Base-by-base conservation (phyloP, 2,329 filamentous ascomycete species). In the Sphaerulina populicola region DNA sequence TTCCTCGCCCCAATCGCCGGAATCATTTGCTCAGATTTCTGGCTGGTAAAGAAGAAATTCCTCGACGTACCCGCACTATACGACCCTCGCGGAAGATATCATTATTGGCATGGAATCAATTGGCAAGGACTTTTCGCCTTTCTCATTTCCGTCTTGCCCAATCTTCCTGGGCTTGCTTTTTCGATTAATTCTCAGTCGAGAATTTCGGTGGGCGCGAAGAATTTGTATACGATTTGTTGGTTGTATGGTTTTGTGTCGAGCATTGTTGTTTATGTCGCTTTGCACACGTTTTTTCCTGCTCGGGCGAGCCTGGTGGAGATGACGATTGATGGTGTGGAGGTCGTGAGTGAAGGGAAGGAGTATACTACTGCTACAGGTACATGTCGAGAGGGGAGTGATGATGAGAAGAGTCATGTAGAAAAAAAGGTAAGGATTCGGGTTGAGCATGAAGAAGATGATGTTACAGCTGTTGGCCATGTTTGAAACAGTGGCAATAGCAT, bases 1-100 rank as follows among this genome's bases (percentile, higher is more conserved):
- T 85, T 85, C 64, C 69, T 85, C 0, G 81, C 78, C 0, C 80
- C 81, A 0, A 79, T 84, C 53, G 77, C 78, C 0, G 75, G 76
- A 1, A 78, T 83, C 55, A 75, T 83, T 68, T 69, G 75, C 1
- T 72, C 73, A 11, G 80, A 83, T 57, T 83, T 76, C 60, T 82
- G 78, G 77, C 58, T 79, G 42, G 63, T 35, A 1, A 35, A 35
- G 6, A 35, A 35, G 4, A 6, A 35, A 9, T 1, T 3, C 1
- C 31, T 35, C 7, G 31, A 35, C 31, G 31, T 35, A n/a, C 31
- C 31, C 12, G 31, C 31, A 2, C 31, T 35, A 2, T 35, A 35
- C 2, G 7, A 35, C 4, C 31, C 31, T 10, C 31, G 10, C 2
- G 31, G 31, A 10, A 6, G 31, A 11, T 35, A 35, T 35, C 31